Evolutionary conservation across 441 rosid genomes (phyloP), one percentile per base, ranked within the genome.

Genomic region (Viola pubescens): DNA sequence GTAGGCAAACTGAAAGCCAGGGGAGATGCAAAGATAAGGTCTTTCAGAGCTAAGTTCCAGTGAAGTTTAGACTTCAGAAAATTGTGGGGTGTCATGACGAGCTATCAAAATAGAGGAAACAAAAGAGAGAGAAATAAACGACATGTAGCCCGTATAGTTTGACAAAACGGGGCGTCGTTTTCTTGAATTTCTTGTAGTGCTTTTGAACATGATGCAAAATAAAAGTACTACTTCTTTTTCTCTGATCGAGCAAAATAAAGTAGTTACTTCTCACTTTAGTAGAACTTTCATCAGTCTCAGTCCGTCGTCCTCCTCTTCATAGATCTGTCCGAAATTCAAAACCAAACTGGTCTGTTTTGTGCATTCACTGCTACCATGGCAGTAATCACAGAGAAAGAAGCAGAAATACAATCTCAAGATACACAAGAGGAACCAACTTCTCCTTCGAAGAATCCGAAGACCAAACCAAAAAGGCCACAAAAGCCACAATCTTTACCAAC

Each of bases 311-410:
- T 43, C 37, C 9, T 67, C 13, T 42, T 26, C 34, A 39, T 52
- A 48, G 54, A 51, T 56, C 59, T 39, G 48, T 47, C 52, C 3
- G 37, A n/a, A 9, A 48, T 11, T 4, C 58, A 16, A 19, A 26
- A 2, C 34, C 34, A 26, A 26, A 26, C 34, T 26, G 19, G 19
- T 16, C 19, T 26, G 34, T 26, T 26, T 26, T 26, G 34, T 26
- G 34, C 34, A 26, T 26, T 26, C 34, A 26, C 34, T 26, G 34
- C 34, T 26, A 26, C 58, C 34, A 67, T 75, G 76, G 67, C 77
- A 42, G 61, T 63, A 51, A 73, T 75, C 54, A 70, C 77, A 9
- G 78, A 81, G 34, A 26, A 26, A 59, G 85, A 81, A 59, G 71
- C 75, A 62, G 70, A 56, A 41, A 61, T 45, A 62, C 62, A 68